Evolutionary conservation across 73 alveolate genomes (phyloP), one percentile per base, ranked within the genome.

Genomic region (Paramecium sonneborni): DNA sequence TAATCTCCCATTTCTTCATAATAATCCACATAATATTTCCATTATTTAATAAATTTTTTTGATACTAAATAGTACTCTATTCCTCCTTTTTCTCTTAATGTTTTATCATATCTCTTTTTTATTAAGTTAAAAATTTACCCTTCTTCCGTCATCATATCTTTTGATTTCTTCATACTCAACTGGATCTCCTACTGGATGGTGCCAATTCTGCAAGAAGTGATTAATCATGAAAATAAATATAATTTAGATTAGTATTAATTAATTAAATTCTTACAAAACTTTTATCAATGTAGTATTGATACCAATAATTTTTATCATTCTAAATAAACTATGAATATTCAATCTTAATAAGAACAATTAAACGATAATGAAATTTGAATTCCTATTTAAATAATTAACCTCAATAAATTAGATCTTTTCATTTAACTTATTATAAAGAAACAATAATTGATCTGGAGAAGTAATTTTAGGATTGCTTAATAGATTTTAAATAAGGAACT

Each of bases 11-110:
- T 72, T 5, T 72, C 86, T 35, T 72, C 86, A 72, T 72, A 38
- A 37, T 72, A 72, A 72, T 72, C 58, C n/a, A 72, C 86, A 72
- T 72, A 72, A 35, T 38, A 35, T 38, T 72, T 35, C 86, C 86
- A 72, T 37, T 72, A 37, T 72, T 38, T 72, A 37, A 72, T 72
- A 72, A 72, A 72, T 37, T 72, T 72, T 72, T 72, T 72, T 37
- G 86, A 72, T 38, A 72, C 57, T 21, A 72, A 35, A 72, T 72
- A 72, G 44, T 72, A 72, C 34, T 72, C 86, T 9, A 32, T 35
- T 37, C 86, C 86, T 5, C 86, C 86, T 18, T 72, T 72, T 5
- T 72, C 55, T 21, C 86, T 72, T 37, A 72, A 15, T 28, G 86
- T 35, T 72, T 72, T 35, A 20, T 72, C 86, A 21, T 12, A 23